phyloP scores from a whole-genome alignment of 441 rosid genomes.

The Populus tomentosa region DNA sequence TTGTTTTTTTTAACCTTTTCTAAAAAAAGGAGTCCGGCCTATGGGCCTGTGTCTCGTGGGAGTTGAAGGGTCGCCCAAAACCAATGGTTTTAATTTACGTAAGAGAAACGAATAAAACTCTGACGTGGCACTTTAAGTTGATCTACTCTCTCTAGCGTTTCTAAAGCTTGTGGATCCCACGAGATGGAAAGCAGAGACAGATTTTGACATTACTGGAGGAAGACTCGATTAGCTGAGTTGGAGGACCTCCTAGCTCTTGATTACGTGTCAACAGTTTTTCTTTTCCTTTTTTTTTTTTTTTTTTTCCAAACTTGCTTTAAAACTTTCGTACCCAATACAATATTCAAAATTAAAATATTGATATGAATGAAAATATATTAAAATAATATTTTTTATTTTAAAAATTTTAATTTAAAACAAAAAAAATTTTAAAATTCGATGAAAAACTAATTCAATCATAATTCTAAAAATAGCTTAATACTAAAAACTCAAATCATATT shows the following conservation, averaged over 20 bases:
- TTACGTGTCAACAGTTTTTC: background rate
- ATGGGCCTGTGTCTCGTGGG: background rate
- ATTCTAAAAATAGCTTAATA: no score
- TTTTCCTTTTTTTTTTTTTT: no score
- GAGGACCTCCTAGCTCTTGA: background rate
- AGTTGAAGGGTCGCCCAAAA: background rate
- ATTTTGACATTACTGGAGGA: background rate
- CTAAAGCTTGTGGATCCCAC: background rate
- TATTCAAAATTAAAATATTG: no score
- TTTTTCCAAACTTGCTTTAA: background rate
- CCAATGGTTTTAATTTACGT: slow-evolving; percentile 16
- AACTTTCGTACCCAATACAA: no score
- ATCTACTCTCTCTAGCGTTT: background rate
- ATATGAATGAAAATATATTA: no score
- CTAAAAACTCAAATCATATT: no score
- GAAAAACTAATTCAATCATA: no score
- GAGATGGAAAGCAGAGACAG: background rate
- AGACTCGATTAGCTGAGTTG: background rate
- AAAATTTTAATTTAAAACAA: no score
- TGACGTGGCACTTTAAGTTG: slow-evolving; percentile 24
- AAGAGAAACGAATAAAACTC: slow-evolving; percentile 18
- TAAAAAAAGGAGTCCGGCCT: background rate
- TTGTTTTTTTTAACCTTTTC: no score
- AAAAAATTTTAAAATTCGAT: no score
- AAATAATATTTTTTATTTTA: no score